A percentile compares a stretch with the other conserved stretches of the same genome.
These are phyloP conservation scores for Avena insularis DNA, from an alignment of 176 grass and related monocot species.

Conservation along the genomic window DNA sequence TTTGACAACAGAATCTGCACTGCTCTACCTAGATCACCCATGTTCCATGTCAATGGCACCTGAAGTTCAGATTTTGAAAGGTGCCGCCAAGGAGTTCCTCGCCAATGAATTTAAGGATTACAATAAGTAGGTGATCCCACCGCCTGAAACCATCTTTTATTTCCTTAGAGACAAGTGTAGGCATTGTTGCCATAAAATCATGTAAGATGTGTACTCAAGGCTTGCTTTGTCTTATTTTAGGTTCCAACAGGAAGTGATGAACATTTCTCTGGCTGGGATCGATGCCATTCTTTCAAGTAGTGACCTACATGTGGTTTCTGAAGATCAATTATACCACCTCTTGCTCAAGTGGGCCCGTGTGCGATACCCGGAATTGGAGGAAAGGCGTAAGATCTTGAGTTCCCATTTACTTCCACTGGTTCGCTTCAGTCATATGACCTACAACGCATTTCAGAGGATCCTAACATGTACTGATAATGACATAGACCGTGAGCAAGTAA, in stretches of 20 bases:
- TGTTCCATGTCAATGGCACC: constrained; percentile 69
- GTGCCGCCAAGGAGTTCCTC: constrained; percentile 72
- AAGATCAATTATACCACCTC: not conserved
- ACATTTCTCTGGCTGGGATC: constrained; percentile 70
- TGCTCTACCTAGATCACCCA: constrained; percentile 90
- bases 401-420: constrained; percentile 62
- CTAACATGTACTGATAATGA: constrained; percentile 52
- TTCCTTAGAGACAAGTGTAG: not conserved
- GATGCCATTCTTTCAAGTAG: constrained; percentile 46
- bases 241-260: constrained; percentile 78
- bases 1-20: constrained; percentile 83
- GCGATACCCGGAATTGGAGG: constrained; percentile 67
- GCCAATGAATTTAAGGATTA: constrained; percentile 62
- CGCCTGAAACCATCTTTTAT: not conserved
- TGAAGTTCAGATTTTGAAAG: constrained; percentile 66
- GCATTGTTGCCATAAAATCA: constrained; percentile 4
- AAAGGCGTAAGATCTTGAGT: constrained; percentile 69
- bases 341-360: constrained; percentile 56
- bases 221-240: constrained; percentile 46
- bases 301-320: not conserved
- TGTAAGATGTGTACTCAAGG: constrained; percentile 12
- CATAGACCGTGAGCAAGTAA: constrained; percentile 69
- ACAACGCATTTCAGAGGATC: constrained; percentile 69
- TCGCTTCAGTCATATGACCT: constrained; percentile 80
- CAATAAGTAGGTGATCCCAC: constrained; percentile 47